Base-by-base conservation (phyloP, 495 filamentous ascomycete species). In the Thermothielavioides terrestris region DNA sequence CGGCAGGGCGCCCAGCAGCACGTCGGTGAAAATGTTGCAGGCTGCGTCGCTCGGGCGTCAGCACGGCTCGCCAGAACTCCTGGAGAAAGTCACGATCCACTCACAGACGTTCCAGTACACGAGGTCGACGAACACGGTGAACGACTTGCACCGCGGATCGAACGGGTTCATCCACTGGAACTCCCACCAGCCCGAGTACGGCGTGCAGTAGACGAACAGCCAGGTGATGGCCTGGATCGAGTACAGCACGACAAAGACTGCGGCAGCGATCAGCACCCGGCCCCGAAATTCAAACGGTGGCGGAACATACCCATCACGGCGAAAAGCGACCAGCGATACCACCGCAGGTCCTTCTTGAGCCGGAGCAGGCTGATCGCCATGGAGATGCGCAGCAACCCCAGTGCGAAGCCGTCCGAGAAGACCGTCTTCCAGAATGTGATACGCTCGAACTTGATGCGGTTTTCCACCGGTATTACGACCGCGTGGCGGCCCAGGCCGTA, bases 361-460 rank as follows among this genome's bases (percentile, higher is more conserved):
- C 58, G 47, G 8, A 58, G 28, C 14, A 61, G 52, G n/a, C 49
- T 50, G 22, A 61, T 34, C 18, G 61, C 64, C 38, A 72, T 64
- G 5, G 70, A 70, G 37, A 71, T 53, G 50, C 72, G 71, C 36
- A 71, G 58, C 17, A 70, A 49, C 15, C 63, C 61, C 36, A 73
- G 60, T 1, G 61, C 64, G 37, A 58, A 52, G 20, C 34, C 39
- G 21, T 67, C 48, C 35, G 63, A 66, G 32, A 68, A 65, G 21
- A 51, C 54, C 37, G 65, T 62, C 14, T 66, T 62, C 17, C 65
- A 65, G 36, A 66, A 72, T 7, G 63, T 63, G 38, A 66, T 54
- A 30, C 66, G 67, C 44, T 65, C 58, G 4, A 65, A 61, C 21
- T 58, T 64, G 1, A 60, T 45, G 42, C 53, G 34, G 12, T 67